Evolutionary conservation across 192 early-diverging fungal genomes (phyloP).

Genomic region (Podochytrium sp.): DNA sequence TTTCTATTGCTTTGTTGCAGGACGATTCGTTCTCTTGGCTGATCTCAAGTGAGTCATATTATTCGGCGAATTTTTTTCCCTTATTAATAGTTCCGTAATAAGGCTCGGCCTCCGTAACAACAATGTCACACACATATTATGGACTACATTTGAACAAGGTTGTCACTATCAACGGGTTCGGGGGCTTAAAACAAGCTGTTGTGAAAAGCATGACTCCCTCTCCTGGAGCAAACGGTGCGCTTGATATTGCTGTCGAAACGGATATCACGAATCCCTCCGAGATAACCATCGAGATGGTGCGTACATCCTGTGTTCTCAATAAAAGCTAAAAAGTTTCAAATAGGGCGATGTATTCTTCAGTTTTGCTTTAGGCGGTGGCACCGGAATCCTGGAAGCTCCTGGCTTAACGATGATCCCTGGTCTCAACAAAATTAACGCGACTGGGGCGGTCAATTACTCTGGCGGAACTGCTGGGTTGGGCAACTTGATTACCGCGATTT

Average conservation of each 20-base stretch:
- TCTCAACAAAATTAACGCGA: not conserved
- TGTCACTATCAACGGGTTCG: slow-evolving; percentile 1
- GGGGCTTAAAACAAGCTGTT: not conserved
- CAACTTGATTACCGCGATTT: not conserved
- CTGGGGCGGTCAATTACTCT: not conserved
- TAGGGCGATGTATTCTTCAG: slow-evolving; percentile 8
- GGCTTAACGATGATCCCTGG: slow-evolving; percentile 9
- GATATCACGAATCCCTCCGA: not conserved
- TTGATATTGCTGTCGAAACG: not conserved
- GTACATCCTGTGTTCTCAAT: too few relatives aligned
- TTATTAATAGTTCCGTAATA: too few relatives aligned
- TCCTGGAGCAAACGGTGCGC: not conserved
- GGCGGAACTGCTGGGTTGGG: not conserved
- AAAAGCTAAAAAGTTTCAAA: too few relatives aligned
- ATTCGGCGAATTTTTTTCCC: not conserved
- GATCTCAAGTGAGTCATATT: not conserved
- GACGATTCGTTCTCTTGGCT: slow-evolving; percentile 29
- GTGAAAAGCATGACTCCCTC: not conserved
- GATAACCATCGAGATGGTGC: slow-evolving; percentile 3
- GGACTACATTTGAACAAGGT: slow-evolving; percentile 39
- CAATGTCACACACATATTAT: slow-evolving; percentile 29
- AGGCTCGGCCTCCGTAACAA: slow-evolving; percentile 16
- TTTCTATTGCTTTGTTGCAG: slow-evolving; percentile 33
- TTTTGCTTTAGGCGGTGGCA: slow-evolving; percentile 10
- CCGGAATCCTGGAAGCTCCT: not conserved